These are phyloP conservation scores for Jatropha podagrica DNA, from an alignment of 441 rosid genomes.

Conservation along the genomic window DNA sequence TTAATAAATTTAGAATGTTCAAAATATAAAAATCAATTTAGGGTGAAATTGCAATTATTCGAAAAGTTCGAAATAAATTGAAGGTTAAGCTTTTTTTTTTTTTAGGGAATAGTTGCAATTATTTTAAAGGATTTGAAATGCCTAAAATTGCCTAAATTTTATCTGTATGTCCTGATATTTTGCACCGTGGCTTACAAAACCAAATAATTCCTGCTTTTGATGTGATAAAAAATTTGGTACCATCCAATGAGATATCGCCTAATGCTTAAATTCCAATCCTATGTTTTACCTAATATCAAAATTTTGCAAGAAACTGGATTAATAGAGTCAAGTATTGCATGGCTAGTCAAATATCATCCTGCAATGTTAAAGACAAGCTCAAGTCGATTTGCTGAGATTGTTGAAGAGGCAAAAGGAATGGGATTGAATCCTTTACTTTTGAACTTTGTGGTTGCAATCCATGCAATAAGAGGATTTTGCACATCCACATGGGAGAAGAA, in stretches of 20 bases:
- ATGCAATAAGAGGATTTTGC: not conserved
- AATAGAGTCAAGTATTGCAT: conserved; percentile 16
- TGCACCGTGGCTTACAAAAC: conserved; percentile 22
- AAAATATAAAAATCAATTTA: no score
- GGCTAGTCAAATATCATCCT: conserved; percentile 1
- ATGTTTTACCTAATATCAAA: conserved; percentile 18
- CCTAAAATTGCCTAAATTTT: conserved; percentile 16
- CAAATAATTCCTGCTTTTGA: conserved; percentile 27
- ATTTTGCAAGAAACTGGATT: conserved; percentile 25
- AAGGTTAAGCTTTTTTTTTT: no score
- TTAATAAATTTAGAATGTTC: no score
- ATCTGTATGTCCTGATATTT: conserved; percentile 12
- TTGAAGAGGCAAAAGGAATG: conserved; percentile 14
- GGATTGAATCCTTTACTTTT: not conserved
- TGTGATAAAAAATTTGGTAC: conserved; percentile 18
- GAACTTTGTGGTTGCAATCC: conserved; percentile 10
- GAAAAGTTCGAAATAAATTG: no score
- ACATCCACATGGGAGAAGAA: conserved; percentile 15
- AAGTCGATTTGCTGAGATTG: conserved; percentile 12
- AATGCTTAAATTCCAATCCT: not conserved
- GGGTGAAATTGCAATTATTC: no score
- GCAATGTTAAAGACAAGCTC: not conserved
- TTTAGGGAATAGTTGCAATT: no score
- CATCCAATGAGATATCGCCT: conserved; percentile 10
- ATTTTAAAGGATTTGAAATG: conserved; percentile 10